Conservation (phyloP, 768 basidiomycete genomes). For the Naganishia kalamii region DNA sequence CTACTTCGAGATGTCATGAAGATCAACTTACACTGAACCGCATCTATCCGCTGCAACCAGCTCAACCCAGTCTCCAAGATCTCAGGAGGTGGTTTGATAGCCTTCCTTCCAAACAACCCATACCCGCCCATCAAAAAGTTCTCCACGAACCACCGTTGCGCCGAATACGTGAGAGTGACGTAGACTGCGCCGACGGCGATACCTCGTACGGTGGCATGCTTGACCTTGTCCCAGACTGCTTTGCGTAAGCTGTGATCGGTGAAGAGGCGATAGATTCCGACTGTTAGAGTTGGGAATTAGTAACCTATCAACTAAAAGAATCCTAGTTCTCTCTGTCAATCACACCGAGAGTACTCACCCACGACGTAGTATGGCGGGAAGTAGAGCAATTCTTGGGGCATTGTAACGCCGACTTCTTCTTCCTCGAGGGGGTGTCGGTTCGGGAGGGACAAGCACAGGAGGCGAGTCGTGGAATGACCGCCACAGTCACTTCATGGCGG, state of each 20-base stretch:
- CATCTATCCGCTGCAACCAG: constrained; percentile 21
- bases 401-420: too few relatives aligned
- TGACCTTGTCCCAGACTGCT: constrained; percentile 76
- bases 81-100: constrained; percentile 14
- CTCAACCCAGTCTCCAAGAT: constrained; percentile 17
- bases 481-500: too few relatives aligned
- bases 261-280: constrained; percentile 74
- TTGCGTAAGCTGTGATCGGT: constrained; percentile 64
- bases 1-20: not conserved
- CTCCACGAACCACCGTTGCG: constrained; percentile 53
- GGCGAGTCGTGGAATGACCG: too few relatives aligned
- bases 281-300: constrained; percentile 36
- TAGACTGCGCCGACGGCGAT: constrained; percentile 58
- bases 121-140: constrained; percentile 33
- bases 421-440: too few relatives aligned
- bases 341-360: constrained; percentile 18
- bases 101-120: constrained; percentile 29
- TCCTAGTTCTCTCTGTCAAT: too few relatives aligned
- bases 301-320: not conserved
- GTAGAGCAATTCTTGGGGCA: constrained; percentile 53
- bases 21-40: constrained; percentile 22
- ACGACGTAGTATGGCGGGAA: constrained; percentile 77
- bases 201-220: constrained; percentile 67
- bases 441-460: not conserved
- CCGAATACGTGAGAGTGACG: constrained; percentile 62